phyloP scores from a whole-genome alignment of 352 stramenopile genomes.

The Phytophthora citrophthora region DNA sequence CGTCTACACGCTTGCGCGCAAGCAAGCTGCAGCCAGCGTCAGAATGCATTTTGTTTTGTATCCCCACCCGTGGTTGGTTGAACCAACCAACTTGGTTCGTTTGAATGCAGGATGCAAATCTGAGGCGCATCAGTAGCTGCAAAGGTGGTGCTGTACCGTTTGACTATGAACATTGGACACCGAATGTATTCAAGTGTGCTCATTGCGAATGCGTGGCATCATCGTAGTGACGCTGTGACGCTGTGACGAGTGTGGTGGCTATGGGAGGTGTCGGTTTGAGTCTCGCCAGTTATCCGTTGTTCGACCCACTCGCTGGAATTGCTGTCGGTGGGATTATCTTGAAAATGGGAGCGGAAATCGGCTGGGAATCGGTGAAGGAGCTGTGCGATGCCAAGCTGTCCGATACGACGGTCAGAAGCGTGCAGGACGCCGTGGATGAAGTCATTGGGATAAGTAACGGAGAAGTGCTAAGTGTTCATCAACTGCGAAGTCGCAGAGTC shows the following conservation, averaged over 20 bases:
- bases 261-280: conserved; percentile 70
- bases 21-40: not conserved
- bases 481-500: conserved; percentile 64
- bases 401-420: conserved; percentile 37
- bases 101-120: not conserved
- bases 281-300: conserved; percentile 64
- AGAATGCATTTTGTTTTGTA: not conserved
- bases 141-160: conserved; percentile 94
- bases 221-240: conserved; percentile 89
- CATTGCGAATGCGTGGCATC: conserved; percentile 97
- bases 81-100: not conserved
- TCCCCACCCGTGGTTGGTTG: not conserved
- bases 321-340: conserved; percentile 76
- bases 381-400: conserved; percentile 69
- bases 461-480: conserved; percentile 49
- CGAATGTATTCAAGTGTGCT: conserved; percentile 92
- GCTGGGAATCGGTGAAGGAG: conserved; percentile 62
- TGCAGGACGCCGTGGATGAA: conserved; percentile 41
- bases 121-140: conserved; percentile 67
- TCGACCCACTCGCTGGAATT: conserved; percentile 73
- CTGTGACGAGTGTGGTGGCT: conserved; percentile 82
- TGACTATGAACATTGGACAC: conserved; percentile 90
- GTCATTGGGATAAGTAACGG: conserved; percentile 52
- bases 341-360: conserved; percentile 80
- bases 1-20: too few relatives aligned